Evolutionary conservation across 805 yeast species (phyloP), one percentile per base, ranked within the genome.

Genomic region (Hanseniaspora mollemarum): DNA sequence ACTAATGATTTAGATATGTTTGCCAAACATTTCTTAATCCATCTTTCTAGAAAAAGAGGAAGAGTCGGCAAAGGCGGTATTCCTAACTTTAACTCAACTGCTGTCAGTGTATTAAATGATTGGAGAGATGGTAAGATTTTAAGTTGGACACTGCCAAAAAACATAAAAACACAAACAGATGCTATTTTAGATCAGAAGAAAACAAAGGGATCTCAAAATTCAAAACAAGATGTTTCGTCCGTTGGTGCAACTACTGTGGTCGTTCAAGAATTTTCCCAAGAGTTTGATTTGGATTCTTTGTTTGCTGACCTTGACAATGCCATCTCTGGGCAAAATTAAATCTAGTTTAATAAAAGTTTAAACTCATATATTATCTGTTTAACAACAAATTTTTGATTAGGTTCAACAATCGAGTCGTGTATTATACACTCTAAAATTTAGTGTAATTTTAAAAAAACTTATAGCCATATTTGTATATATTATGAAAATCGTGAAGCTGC

Each of bases 51-150:
- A 65, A 77, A 80, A 58, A 80, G 87, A 66, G 98, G 98, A 53
- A 77, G 96, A 67, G 72, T 92, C 56, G 87, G 95, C 45, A 83
- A 77, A 61, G 95, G 96, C 39, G 98, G 98, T 62, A 68, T 92
- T 53, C 95, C 97, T 52, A 87, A 92, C 64, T 65, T 92, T 55
- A 82, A 78, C 53, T 74, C 88, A 56, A 95, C 97, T 8, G 95
- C 94, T 33, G 65, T 76, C 59, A 73, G 83, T 33, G 82, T 92
- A 12, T 72, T 92, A 62, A 86, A 77, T 60, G 98, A 92, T 68
- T 92, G 97, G 97, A 80, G 96, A 68, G 96, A 88, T 66, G 98
- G 98, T 53, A 78, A 92, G 63, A 79, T 92, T 59, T 67, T 81
- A 51, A 95, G 96, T 43, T 92, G 96, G 95, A 78, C 85, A 2